These are phyloP conservation scores for Alternaria angustiovoidea DNA, from an alignment of 2,329 filamentous ascomycete genomes.

Conservation along the genomic window DNA sequence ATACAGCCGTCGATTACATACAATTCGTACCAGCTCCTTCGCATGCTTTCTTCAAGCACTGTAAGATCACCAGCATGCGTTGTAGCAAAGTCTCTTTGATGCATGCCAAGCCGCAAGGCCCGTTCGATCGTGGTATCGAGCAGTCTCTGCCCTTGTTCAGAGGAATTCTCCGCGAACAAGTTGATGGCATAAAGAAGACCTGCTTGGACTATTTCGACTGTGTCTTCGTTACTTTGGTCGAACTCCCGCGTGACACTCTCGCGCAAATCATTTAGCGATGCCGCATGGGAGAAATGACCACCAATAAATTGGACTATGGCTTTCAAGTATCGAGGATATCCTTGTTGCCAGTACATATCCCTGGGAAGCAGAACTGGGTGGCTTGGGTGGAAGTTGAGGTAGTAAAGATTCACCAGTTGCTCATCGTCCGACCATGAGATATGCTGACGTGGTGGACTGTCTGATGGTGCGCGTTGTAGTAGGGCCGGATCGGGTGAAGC, in stretches of 20 bases:
- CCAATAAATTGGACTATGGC: constrained; percentile 62
- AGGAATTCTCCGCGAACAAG: constrained; percentile 75
- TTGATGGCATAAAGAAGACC: constrained; percentile 76
- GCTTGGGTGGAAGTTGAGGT: constrained; percentile 59
- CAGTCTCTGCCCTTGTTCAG: constrained; percentile 69
- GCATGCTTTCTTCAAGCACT: constrained; percentile 78
- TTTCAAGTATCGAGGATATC: constrained; percentile 52
- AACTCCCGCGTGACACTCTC: constrained; percentile 20
- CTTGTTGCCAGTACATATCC: constrained; percentile 49
- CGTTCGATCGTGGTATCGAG: constrained; percentile 72
- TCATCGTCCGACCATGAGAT: constrained; percentile 21
- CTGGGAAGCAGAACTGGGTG: constrained; percentile 63
- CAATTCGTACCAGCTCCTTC: constrained; percentile 86
- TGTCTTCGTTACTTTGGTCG: constrained; percentile 17
- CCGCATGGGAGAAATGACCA: constrained; percentile 57
- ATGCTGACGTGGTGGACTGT: not conserved
- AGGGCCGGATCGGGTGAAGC: not conserved
- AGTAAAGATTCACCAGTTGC: constrained; percentile 58
- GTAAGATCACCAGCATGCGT: constrained; percentile 67
- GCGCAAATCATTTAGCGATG: constrained; percentile 51
- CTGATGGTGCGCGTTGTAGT: not conserved
- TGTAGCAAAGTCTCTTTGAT: constrained; percentile 70
- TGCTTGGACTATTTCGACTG: constrained; percentile 71
- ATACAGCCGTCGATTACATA: constrained; percentile 81
- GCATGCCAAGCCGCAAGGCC: constrained; percentile 76